These are phyloP conservation scores for Tuber indicum DNA, from an alignment of 495 filamentous ascomycete genomes.

Conservation along the genomic window DNA sequence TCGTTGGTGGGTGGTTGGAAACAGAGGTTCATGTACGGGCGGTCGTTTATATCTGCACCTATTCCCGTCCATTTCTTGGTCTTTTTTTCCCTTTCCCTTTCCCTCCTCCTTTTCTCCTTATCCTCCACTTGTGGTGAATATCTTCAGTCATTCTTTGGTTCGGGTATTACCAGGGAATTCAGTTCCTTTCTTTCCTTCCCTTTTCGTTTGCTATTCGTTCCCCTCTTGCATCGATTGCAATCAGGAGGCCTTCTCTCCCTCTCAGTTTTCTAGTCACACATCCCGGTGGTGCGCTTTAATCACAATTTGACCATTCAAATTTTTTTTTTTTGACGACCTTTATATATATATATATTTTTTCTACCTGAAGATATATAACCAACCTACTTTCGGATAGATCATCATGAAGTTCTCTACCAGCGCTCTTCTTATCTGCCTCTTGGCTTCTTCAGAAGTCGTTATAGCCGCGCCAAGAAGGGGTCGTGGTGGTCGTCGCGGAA, in stretches of 20 bases:
- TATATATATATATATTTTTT: conserved; percentile 12
- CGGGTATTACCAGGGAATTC: conserved; percentile 11
- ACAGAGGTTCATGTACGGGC: neutral
- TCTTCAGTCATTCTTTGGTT: conserved; percentile 22
- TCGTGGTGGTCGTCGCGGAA: conserved; percentile 7
- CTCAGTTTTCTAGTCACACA: conserved; percentile 12
- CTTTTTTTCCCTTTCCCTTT: conserved; percentile 1
- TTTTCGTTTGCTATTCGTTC: conserved; percentile 23
- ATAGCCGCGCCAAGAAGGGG: conserved; percentile 21
- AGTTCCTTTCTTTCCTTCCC: conserved; percentile 11
- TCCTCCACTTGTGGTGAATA: conserved; percentile 6
- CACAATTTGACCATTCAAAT: conserved; percentile 7
- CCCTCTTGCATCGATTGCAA: conserved; percentile 30
- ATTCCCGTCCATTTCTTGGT: conserved; percentile 12
- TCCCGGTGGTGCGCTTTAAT: conserved; percentile 25
- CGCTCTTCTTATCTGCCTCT: conserved; percentile 12
- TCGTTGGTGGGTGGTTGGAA: conserved; percentile 2
- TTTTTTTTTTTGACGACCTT: neutral
- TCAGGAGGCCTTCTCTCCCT: conserved; percentile 17
- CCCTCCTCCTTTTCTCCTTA: conserved; percentile 11
- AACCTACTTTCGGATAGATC: conserved; percentile 2
- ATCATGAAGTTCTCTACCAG: conserved; percentile 23
- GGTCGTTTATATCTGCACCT: conserved; percentile 28
- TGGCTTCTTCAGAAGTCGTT: conserved; percentile 18
- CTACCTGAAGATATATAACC: neutral